Base-by-base conservation (phyloP, 2,329 filamentous ascomycete species). In the Diaporthe capsici region DNA sequence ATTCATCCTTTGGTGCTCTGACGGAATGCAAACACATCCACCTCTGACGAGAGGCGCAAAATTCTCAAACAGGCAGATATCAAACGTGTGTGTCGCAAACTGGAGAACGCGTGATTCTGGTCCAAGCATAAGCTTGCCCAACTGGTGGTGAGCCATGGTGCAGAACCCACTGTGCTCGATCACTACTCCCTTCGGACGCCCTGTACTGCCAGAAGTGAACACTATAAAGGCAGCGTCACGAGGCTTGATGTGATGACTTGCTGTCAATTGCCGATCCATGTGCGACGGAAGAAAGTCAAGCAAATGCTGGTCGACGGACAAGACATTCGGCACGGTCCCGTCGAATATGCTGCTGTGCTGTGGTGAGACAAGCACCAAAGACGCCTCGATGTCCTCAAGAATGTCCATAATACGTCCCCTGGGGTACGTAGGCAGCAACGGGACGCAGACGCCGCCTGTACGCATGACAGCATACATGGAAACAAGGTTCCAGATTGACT, bases 171-270 rank as follows among this genome's bases (percentile, higher is more conserved):
- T 17, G 3, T 68, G 63, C 25, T 44, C 42, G 20, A 68, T n/a
- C 15, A 68, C 25, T 12, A 68, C 42, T 10, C 70, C 70, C 3
- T 86, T 90, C 3, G 88, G 88, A 28, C 81, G 82, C 6, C 88
- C 88, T 0, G 88, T 89, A 28, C 85, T 88, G 17, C 88, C 88
- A 7, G 87, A 89, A 25, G 88, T 90, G 77, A 89, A 90, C 79
- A 89, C 86, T 77, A 88, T 86, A 39, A 80, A 82, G 25, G 76
- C 60, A 49, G 74, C 22, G 47, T 76, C 74, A 10, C 75, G 73
- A 71, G 39, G 22, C 8, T 53, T 22, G 63, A 31, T 49, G 20
- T 9, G 5, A 6, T 37, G 42, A 61, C 55, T 5, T 74, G 51
- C 7, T 15, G 25, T 34, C 25, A 9, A 57, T 28, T 25, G 5